Conservation (phyloP, 345 rosid species). For the Toxicodendron radicans region DNA sequence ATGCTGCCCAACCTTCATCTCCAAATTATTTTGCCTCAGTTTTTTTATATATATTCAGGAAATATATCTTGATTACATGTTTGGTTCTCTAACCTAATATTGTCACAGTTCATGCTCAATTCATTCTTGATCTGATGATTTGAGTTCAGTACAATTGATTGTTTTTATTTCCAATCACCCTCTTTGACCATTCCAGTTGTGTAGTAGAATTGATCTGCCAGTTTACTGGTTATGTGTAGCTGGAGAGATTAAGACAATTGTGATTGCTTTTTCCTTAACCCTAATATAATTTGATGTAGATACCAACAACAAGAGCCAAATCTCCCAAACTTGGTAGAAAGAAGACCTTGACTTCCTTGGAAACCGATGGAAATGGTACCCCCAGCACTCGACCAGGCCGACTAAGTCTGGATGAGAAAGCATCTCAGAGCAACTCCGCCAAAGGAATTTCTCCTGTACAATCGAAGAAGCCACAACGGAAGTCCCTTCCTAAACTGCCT, state of each 20-base stretch:
- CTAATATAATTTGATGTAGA: constrained; percentile 44
- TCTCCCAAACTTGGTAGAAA: constrained; percentile 96
- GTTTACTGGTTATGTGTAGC: constrained; percentile 5
- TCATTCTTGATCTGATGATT: not conserved
- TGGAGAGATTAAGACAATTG: not conserved
- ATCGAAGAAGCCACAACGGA: constrained; percentile 65
- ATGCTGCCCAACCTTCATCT: not conserved
- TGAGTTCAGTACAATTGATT: not conserved
- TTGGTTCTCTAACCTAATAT: no score
- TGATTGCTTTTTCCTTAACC: constrained; percentile 7
- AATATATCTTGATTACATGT: no score
- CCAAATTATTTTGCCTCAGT: no score
- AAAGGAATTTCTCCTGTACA: constrained; percentile 51
- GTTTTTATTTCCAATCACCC: not conserved
- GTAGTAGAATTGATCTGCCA: not conserved
- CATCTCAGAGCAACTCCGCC: constrained; percentile 33
- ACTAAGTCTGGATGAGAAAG: constrained; percentile 73
- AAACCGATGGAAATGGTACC: constrained; percentile 48
- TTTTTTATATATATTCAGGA: no score
- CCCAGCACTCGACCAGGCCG: constrained; percentile 39
- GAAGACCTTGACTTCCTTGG: constrained; percentile 49
- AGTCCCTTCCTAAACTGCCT: constrained; percentile 89
- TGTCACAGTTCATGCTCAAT: no score
- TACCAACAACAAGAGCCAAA: constrained; percentile 61
- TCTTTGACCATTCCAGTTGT: not conserved